phyloP scores from a whole-genome alignment of 2,329 filamentous ascomycete species.

The Colletotrichum ledebouriae region DNA sequence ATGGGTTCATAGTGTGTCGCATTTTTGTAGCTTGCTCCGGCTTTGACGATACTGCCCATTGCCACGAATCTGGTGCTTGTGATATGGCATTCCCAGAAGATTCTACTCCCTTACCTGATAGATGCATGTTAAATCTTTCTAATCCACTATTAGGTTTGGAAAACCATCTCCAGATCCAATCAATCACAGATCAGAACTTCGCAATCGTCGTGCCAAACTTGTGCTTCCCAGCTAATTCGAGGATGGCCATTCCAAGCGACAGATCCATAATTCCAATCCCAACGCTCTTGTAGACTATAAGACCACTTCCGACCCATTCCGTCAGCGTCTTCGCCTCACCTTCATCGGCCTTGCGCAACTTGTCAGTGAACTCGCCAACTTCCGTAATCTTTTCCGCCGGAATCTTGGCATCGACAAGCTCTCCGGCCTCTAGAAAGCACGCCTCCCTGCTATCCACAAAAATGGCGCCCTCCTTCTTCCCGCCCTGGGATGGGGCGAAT shows the following conservation, averaged over 20 bases:
- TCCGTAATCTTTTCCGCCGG: constrained; percentile 47
- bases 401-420: constrained; percentile 47
- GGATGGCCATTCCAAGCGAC: constrained; percentile 36
- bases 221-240: constrained; percentile 33
- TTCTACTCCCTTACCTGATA: no score
- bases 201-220: constrained; percentile 23
- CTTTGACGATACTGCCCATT: no score
- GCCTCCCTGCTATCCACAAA: constrained; percentile 49
- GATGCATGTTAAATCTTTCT: no score
- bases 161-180: no score
- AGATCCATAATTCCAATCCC: constrained; percentile 78
- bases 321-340: constrained; percentile 58
- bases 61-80: no score
- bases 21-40: no score
- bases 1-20: no score
- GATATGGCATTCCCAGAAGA: no score
- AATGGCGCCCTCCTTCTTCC: constrained; percentile 40
- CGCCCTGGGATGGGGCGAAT: constrained; percentile 34
- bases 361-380: constrained; percentile 71
- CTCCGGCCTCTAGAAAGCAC: constrained; percentile 50
- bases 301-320: constrained; percentile 73
- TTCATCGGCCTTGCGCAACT: constrained; percentile 57
- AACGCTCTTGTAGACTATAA: constrained; percentile 79
- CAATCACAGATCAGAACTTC: constrained; percentile 10
- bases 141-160: no score